Evolutionary conservation across 2,329 filamentous ascomycete genomes (phyloP), one percentile per base, ranked within the genome.

Genomic region (Aspergillus pseudotamarii): DNA sequence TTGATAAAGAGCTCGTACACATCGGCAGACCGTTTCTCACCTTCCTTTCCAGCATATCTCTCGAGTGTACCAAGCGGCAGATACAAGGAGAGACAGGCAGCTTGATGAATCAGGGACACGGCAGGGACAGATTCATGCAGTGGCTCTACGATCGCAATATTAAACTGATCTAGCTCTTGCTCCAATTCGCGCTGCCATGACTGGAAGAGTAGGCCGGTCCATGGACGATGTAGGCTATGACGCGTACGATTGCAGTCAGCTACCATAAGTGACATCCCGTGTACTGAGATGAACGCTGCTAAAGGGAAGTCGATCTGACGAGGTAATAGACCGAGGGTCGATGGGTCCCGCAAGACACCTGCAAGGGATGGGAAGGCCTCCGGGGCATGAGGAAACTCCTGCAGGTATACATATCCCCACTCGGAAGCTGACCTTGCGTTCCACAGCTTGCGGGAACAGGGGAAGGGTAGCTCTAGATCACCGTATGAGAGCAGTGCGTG

Each of bases 401-500:
- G 72, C 28, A 90, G 75, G 66, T 87, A 90, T 1, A 83, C 78
- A 9, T 79, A 73, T 72, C 90, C 91, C 89, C 91, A 93, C 64
- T 88, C 84, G 21, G 79, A 71, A 2, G 90, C 88, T 0, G 84
- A 84, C 34, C 83, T 82, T 1, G 90, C 89, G 55, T 86, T 83
- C 90, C 90, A 93, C 2, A 93, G 74, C 14, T 85, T 81, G 59
- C 84, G 82, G 0, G 86, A 80, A 64, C 85, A 85, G 0, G 90
- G 90, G 0, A 93, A 75, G 1, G 89, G 88, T 3, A 92, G 77
- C 4, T 86, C 86, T 56, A 92, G 78, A 69, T 92, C 90, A 0
- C 88, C 83, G 69, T 91, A 92, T 0, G 89, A 90, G 66, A 92
- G 86, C 23, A 87, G 79, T 0, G 89, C 88, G 63, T 85, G 88